phyloP scores from a whole-genome alignment of 768 basidiomycete species.

The Agaricus subrufescens region DNA sequence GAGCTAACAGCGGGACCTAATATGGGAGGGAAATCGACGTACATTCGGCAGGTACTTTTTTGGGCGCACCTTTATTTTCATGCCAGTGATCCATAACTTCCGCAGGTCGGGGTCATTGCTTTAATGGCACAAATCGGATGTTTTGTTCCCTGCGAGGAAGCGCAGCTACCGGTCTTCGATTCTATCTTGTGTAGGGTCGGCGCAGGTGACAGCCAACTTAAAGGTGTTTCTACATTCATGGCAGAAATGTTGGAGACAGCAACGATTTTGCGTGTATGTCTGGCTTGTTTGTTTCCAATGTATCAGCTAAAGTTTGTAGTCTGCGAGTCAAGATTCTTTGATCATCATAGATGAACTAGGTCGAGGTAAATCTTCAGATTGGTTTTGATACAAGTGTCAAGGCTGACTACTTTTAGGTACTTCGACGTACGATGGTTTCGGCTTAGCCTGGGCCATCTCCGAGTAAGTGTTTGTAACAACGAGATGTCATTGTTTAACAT shows the following conservation, averaged over 20 bases:
- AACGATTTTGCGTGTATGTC: slow-evolving; percentile 77
- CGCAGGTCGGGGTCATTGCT: slow-evolving; percentile 83
- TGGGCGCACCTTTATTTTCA: not conserved
- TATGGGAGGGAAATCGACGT: slow-evolving; percentile 98
- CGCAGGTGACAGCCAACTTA: slow-evolving; percentile 95
- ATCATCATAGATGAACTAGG: slow-evolving; percentile 98
- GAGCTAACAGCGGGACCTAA: slow-evolving; percentile 78
- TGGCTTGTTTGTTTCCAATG: not conserved
- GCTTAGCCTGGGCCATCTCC: slow-evolving; percentile 97
- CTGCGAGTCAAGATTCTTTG: slow-evolving; percentile 87
- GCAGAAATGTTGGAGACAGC: slow-evolving; percentile 99
- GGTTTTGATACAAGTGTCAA: not conserved
- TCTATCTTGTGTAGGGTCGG: slow-evolving; percentile 94
- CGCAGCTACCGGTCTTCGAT: slow-evolving; percentile 88
- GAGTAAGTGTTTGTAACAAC: slow-evolving; percentile 48
- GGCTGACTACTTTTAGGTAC: slow-evolving; percentile 51
- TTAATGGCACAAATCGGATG: slow-evolving; percentile 95
- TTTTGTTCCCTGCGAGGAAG: slow-evolving; percentile 90
- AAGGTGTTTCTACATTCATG: slow-evolving; percentile 99
- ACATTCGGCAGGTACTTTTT: slow-evolving; percentile 73
- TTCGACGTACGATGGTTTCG: slow-evolving; percentile 96
- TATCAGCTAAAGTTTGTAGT: slow-evolving; percentile 37
- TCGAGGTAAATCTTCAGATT: slow-evolving; percentile 45
- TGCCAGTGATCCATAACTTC: not conserved
- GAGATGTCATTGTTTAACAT: not conserved